A percentile compares a stretch with the other conserved stretches of the same genome.
Evolutionary conservation across 345 rosid species (phyloP).

Genomic region (Salix udensis): DNA sequence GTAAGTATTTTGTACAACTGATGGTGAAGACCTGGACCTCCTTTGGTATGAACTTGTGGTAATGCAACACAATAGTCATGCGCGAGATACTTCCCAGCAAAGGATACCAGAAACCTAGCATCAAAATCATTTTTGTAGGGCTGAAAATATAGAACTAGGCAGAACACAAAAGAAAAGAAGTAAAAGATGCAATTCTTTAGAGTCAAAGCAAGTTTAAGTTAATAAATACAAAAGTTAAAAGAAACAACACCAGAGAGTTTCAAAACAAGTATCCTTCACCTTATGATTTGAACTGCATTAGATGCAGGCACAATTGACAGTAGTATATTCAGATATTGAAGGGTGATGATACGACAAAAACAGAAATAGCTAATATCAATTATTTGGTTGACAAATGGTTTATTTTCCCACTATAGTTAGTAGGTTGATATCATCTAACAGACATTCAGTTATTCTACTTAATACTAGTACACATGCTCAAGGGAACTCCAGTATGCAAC

Average conservation of each 20-base stretch:
- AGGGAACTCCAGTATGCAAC: not conserved
- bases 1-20: slow-evolving; percentile 58
- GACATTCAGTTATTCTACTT: not conserved
- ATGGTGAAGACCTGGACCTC: slow-evolving; percentile 41
- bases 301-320: not conserved
- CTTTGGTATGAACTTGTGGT: slow-evolving; percentile 35
- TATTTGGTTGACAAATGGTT: not conserved
- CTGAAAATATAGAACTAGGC: not conserved
- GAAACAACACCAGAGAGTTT: not conserved
- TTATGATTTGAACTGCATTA: not conserved
- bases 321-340: not conserved
- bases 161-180: not conserved
- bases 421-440: not conserved
- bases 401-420: not conserved
- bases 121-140: slow-evolving; percentile 10
- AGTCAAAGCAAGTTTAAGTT: not conserved
- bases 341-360: not conserved
- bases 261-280: not conserved
- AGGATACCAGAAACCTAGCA: slow-evolving; percentile 85
- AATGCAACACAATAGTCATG: slow-evolving; percentile 52
- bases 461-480: not conserved
- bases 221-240: not conserved
- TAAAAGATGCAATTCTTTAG: not conserved
- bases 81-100: slow-evolving; percentile 77
- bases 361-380: not conserved